A percentile compares a stretch with the other conserved stretches of the same genome.
Conservation (phyloP, 2,329 filamentous ascomycete genomes). For the Exophiala xenobiotica region DNA sequence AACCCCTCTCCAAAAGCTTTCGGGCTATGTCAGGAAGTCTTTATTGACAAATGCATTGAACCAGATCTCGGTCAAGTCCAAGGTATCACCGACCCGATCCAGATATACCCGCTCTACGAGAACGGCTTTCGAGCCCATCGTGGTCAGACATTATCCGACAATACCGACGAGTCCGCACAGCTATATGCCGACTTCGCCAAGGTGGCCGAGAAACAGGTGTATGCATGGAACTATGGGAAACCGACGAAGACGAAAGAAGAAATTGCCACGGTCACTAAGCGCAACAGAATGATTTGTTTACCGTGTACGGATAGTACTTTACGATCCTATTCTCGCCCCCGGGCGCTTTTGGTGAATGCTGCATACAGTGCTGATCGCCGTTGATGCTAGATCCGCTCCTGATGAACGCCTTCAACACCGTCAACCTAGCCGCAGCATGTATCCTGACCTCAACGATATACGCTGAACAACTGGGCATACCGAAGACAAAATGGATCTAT, state of each 20-base stretch:
- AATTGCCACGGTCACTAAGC: slow-evolving; percentile 56
- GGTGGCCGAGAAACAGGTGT: slow-evolving; percentile 53
- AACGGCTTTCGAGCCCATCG: slow-evolving; percentile 60
- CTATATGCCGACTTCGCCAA: slow-evolving; percentile 63
- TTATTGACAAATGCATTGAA: background rate
- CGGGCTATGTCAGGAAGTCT: background rate
- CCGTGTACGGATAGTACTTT: slow-evolving; percentile 56
- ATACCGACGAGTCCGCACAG: slow-evolving; percentile 58
- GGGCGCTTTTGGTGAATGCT: background rate
- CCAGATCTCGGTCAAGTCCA: slow-evolving; percentile 58
- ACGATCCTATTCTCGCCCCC: background rate
- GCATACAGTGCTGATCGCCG: background rate
- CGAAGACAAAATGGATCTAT: slow-evolving; percentile 61
- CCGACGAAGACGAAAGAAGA: slow-evolving; percentile 46
- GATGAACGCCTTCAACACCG: slow-evolving; percentile 71
- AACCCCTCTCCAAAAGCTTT: background rate
- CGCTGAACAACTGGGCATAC: slow-evolving; percentile 56
- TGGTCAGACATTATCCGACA: slow-evolving; percentile 55
- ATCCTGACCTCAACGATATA: slow-evolving; percentile 59
- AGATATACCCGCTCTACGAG: slow-evolving; percentile 68
- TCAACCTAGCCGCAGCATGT: slow-evolving; percentile 63
- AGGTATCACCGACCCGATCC: slow-evolving; percentile 61
- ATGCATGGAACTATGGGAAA: slow-evolving; percentile 59
- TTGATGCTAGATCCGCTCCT: slow-evolving; percentile 57
- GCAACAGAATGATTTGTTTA: slow-evolving; percentile 67